phyloP scores from a whole-genome alignment of 805 yeast species.

The Ogataea trehaloabstinens region DNA sequence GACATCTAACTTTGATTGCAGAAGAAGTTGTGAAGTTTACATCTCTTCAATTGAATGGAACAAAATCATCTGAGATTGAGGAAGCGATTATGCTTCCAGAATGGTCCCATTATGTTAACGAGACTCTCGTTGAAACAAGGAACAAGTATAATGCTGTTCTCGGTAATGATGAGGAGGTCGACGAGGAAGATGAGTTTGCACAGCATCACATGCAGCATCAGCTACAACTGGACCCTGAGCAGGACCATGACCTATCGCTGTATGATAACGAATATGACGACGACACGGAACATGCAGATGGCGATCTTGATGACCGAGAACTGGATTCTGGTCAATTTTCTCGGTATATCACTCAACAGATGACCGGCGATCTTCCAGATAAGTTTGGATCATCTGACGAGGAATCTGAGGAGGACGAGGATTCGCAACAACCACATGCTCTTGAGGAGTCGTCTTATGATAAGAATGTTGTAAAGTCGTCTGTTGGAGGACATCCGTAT shows the following conservation, averaged over 20 bases:
- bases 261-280: constrained; percentile 14
- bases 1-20: constrained; percentile 90
- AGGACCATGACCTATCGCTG: constrained; percentile 21
- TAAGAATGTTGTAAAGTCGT: constrained; percentile 19
- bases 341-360: constrained; percentile 74
- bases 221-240: constrained; percentile 23
- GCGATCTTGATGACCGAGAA: constrained; percentile 25
- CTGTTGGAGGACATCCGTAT: constrained; percentile 35
- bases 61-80: constrained; percentile 52
- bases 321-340: constrained; percentile 53
- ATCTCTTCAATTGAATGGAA: constrained; percentile 33
- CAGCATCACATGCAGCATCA: constrained; percentile 16
- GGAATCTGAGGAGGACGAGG: constrained; percentile 56
- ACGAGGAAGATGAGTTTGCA: constrained; percentile 32
- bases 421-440: constrained; percentile 11
- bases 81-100: constrained; percentile 49
- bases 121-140: constrained; percentile 81
- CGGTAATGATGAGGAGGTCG: constrained; percentile 51
- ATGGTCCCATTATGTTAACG: constrained; percentile 83
- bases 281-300: constrained; percentile 21
- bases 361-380: constrained; percentile 51
- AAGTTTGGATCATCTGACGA: constrained; percentile 54
- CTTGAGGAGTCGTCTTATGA: constrained; percentile 12
- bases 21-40: constrained; percentile 92
- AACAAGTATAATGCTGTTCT: constrained; percentile 92